Percentiles rank a stretch among this genome's conserved stretches.
Evolutionary conservation across 768 basidiomycete species (phyloP).

Genomic region (Lactifluus volemus): DNA sequence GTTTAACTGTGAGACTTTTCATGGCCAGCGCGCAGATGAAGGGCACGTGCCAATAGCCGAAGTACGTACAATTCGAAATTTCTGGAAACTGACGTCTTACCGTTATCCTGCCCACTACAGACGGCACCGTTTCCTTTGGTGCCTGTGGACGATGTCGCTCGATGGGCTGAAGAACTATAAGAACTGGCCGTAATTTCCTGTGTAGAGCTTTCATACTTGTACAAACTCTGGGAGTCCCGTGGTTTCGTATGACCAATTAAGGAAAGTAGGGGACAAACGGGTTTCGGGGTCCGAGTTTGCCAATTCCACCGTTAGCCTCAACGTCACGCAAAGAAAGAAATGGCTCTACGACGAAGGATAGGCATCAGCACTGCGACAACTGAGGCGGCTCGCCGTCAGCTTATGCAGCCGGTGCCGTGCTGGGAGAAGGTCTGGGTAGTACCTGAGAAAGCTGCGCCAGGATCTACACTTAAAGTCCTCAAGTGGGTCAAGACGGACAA

Average conservation of each 20-base stretch:
- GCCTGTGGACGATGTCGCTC: constrained; percentile 37
- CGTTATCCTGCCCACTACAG: neutral
- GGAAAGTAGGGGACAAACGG: neutral
- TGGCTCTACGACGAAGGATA: constrained; percentile 70
- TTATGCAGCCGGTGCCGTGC: constrained; percentile 84
- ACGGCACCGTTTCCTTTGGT: constrained; percentile 12
- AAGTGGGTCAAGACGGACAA: constrained; percentile 80
- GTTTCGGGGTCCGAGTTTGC: too few relatives aligned
- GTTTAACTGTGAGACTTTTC: neutral
- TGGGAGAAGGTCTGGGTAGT: constrained; percentile 76
- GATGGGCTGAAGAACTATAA: constrained; percentile 48
- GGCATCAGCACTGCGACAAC: constrained; percentile 70
- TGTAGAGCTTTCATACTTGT: neutral
- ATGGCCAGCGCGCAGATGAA: neutral
- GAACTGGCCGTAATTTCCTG: neutral
- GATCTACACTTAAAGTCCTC: constrained; percentile 54
- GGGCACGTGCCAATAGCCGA: neutral
- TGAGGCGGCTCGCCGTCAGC: constrained; percentile 70
- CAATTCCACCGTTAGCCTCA: too few relatives aligned
- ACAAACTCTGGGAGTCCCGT: neutral
- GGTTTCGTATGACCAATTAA: neutral
- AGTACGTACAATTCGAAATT: neutral
- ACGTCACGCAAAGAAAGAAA: constrained; percentile 27
- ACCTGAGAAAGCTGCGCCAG: constrained; percentile 45
- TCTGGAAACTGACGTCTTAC: neutral